A percentile compares a stretch with the other conserved stretches of the same genome.
Conservation (phyloP, 2,329 filamentous ascomycete species). For the Hypoxylon sp. region DNA sequence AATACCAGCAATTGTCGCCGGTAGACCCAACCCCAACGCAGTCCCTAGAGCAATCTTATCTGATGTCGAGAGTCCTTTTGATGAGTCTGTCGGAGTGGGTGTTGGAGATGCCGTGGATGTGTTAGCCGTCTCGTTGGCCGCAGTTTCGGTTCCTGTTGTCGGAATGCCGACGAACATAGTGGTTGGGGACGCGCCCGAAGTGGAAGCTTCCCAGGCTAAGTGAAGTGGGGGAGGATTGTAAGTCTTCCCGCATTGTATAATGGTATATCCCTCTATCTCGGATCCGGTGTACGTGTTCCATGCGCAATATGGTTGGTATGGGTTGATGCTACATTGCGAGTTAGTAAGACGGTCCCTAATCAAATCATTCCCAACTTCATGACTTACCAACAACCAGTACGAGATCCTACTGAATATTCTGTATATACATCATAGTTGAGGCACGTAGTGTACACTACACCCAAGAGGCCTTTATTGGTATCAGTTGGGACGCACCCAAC, state of each 20-base stretch:
- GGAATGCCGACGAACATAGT: conserved; percentile 5
- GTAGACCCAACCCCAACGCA: conserved; percentile 23
- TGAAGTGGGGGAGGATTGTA: neutral
- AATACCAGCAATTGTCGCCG: conserved; percentile 28
- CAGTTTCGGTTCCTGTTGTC: neutral
- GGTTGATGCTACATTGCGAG: conserved; percentile 1
- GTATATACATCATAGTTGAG: conserved; percentile 5
- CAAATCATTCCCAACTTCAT: neutral
- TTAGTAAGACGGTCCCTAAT: neutral
- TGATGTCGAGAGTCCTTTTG: conserved; percentile 18
- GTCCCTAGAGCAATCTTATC: conserved; percentile 29
- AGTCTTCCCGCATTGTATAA: conserved; percentile 8
- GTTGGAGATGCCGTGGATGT: neutral
- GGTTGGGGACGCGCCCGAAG: conserved; percentile 4
- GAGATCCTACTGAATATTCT: conserved; percentile 12
- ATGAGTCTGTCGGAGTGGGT: neutral
- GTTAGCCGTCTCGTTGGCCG: conserved; percentile 1
- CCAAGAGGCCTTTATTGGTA: conserved; percentile 9
- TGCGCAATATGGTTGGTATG: conserved; percentile 4
- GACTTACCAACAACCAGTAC: conserved; percentile 22
- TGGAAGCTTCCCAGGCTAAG: conserved; percentile 20
- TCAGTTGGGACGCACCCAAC: conserved; percentile 12
- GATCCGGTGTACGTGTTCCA: conserved; percentile 18
- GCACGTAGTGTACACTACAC: conserved; percentile 6
- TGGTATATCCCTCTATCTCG: conserved; percentile 14